Evolutionary conservation across 2,329 filamentous ascomycete species (phyloP).

Genomic region (Phaeomoniella chlamydospora): DNA sequence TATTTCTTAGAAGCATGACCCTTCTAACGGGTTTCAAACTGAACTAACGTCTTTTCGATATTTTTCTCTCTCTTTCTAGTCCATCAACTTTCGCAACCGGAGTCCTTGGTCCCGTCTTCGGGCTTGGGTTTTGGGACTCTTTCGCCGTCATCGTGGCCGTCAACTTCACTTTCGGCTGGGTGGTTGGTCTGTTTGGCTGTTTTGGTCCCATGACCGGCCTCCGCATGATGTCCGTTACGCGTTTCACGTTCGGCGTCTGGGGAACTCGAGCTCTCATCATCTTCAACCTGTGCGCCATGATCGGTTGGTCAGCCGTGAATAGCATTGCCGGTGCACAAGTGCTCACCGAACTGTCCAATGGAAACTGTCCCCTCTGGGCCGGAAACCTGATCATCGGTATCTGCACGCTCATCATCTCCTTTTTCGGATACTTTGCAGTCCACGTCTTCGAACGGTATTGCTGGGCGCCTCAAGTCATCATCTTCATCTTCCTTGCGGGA

Average conservation of each 20-base stretch:
- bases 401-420: conserved; percentile 20
- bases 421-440: conserved; percentile 22
- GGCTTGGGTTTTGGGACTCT: conserved; percentile 20
- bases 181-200: conserved; percentile 18
- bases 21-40: not conserved
- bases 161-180: conserved; percentile 15
- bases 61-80: too few species aligned
- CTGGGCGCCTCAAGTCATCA: conserved; percentile 22
- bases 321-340: conserved; percentile 21
- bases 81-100: conserved; percentile 3
- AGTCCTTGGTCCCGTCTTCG: conserved; percentile 8
- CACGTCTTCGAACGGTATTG: conserved; percentile 20
- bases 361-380: conserved; percentile 20
- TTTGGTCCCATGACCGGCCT: conserved; percentile 12
- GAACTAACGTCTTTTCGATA: not conserved
- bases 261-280: conserved; percentile 20
- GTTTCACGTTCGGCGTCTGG: conserved; percentile 24
- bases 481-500: conserved; percentile 21
- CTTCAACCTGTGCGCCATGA: conserved; percentile 21
- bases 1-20: not conserved
- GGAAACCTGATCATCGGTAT: conserved; percentile 23
- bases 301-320: conserved; percentile 23
- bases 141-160: conserved; percentile 20
- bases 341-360: conserved; percentile 19
- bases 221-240: conserved; percentile 21